Percentiles rank a stretch among this genome's conserved stretches.
Conservation (phyloP, 352 stramenopile species). For the Blastocystis sp. region DNA sequence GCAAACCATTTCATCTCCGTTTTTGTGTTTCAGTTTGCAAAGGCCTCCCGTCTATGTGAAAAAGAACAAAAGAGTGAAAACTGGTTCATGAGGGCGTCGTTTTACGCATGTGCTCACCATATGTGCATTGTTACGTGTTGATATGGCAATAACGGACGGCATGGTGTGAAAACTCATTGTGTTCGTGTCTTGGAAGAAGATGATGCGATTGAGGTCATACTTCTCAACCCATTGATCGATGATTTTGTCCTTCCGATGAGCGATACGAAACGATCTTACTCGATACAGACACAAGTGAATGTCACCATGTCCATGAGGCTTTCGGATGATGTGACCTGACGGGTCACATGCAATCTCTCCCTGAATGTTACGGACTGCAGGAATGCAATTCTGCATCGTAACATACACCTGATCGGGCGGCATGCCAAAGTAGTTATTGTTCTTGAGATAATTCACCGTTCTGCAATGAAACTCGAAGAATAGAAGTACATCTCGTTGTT, state of each 20-base stretch:
- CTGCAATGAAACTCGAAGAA: neutral
- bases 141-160: conserved; percentile 62
- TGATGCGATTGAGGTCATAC: conserved; percentile 71
- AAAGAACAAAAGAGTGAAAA: neutral
- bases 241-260: conserved; percentile 56
- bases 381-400: conserved; percentile 91
- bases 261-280: conserved; percentile 61
- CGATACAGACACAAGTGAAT: conserved; percentile 82
- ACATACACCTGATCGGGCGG: conserved; percentile 77
- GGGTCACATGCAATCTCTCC: conserved; percentile 70
- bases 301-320: conserved; percentile 93
- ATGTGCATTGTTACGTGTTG: conserved; percentile 63
- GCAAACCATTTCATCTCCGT: conserved; percentile 64
- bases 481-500: conserved; percentile 68
- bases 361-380: conserved; percentile 71
- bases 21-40: conserved; percentile 65
- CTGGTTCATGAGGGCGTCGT: conserved; percentile 30
- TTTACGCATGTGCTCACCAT: conserved; percentile 54
- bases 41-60: conserved; percentile 66
- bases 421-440: conserved; percentile 84
- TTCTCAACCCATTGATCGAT: conserved; percentile 67
- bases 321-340: conserved; percentile 66
- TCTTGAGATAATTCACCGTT: conserved; percentile 76
- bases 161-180: conserved; percentile 62
- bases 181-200: conserved; percentile 77